Evolutionary conservation across 352 stramenopile species (phyloP).

Genomic region (Phytophthora megakarya): DNA sequence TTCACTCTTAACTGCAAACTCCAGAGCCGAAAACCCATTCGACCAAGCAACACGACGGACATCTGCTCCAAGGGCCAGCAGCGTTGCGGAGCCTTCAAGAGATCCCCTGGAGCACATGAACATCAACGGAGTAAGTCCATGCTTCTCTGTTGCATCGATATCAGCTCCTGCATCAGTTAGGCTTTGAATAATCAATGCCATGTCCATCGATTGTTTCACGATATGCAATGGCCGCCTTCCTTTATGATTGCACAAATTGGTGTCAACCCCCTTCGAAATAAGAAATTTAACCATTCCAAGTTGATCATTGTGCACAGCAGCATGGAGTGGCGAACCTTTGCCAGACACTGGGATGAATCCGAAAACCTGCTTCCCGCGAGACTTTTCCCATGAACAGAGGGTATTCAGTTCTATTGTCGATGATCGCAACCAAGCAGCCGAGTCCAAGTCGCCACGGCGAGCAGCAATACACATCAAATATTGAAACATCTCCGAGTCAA

Average conservation of each 20-base stretch:
- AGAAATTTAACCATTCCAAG: constrained; percentile 70
- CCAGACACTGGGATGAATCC: constrained; percentile 64
- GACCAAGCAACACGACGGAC: constrained; percentile 72
- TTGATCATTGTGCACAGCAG: constrained; percentile 64
- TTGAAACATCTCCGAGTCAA: constrained; percentile 80
- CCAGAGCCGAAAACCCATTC: constrained; percentile 71
- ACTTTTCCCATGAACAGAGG: constrained; percentile 74
- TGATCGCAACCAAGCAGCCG: constrained; percentile 56
- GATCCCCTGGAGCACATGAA: constrained; percentile 64
- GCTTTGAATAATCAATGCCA: constrained; percentile 68
- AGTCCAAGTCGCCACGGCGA: constrained; percentile 71
- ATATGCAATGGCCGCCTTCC: constrained; percentile 73
- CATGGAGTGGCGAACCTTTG: constrained; percentile 66
- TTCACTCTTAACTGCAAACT: constrained; percentile 55
- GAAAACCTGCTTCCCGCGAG: constrained; percentile 70
- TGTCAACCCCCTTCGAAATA: constrained; percentile 47
- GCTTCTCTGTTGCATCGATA: constrained; percentile 63
- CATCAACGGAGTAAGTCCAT: constrained; percentile 83
- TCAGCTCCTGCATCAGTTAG: constrained; percentile 60
- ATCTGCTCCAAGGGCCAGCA: constrained; percentile 75
- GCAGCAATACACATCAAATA: constrained; percentile 79
- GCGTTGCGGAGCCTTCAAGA: constrained; percentile 69
- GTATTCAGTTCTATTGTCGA: constrained; percentile 67
- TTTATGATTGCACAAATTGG: constrained; percentile 64
- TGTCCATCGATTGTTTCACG: constrained; percentile 54